These are phyloP conservation scores for Leucosporidium creatinivorum DNA, from an alignment of 768 basidiomycete species.

Conservation along the genomic window DNA sequence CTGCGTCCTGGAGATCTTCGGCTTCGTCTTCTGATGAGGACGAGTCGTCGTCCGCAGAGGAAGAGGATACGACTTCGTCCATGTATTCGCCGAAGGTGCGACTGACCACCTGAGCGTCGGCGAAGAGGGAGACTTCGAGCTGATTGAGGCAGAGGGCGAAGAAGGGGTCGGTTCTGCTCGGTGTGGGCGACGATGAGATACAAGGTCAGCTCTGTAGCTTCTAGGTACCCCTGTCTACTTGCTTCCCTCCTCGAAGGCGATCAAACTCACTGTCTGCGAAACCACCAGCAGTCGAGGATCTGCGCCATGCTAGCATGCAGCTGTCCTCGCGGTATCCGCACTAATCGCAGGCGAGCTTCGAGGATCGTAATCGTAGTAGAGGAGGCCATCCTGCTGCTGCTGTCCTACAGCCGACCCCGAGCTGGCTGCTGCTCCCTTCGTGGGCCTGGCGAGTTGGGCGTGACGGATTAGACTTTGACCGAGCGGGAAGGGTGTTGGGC, in stretches of 20 bases:
- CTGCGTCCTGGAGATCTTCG: background rate
- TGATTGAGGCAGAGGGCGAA: constrained; percentile 48
- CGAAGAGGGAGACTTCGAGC: constrained; percentile 54
- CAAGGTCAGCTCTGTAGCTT: background rate
- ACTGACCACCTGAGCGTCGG: constrained; percentile 29
- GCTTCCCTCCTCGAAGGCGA: background rate
- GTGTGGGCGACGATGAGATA: background rate
- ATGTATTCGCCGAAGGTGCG: constrained; percentile 61
- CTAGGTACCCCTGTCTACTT: background rate
- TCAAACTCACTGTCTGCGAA: background rate
- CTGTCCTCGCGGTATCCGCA: constrained; percentile 66
- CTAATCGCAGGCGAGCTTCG: constrained; percentile 62
- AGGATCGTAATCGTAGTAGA: constrained; percentile 59
- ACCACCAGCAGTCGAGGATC: constrained; percentile 47
- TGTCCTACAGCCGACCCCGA: too few relatives aligned
- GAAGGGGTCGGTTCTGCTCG: constrained; percentile 27
- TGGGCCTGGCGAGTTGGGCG: too few relatives aligned
- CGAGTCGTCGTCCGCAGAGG: background rate
- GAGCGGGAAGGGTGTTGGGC: too few relatives aligned
- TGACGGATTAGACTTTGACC: too few relatives aligned
- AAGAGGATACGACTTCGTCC: background rate
- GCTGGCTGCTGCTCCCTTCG: too few relatives aligned
- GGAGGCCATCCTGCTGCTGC: too few relatives aligned
- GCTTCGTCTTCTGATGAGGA: constrained; percentile 2
- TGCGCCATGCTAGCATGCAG: constrained; percentile 55